Percentiles rank a stretch among this genome's conserved stretches.
phyloP scores from a whole-genome alignment of 306 rosid genomes.

The Purshia tridentata region DNA sequence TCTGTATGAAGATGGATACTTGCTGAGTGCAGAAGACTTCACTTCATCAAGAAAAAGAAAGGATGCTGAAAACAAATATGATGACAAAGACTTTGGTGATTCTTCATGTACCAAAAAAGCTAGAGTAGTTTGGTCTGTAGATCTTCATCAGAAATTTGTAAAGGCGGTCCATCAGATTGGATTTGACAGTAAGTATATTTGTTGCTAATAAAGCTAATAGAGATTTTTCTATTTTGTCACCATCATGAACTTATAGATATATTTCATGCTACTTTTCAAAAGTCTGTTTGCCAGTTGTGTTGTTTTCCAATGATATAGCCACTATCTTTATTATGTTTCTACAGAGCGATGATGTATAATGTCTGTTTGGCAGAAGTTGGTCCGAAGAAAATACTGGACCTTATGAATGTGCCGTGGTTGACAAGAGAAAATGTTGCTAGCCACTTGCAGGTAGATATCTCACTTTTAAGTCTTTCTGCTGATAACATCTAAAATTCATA shows the following conservation, averaged over 20 bases:
- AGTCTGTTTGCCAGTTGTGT: constrained; percentile 7
- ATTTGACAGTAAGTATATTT: constrained; percentile 74
- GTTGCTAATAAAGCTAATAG: constrained; percentile 3
- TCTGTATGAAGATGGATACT: constrained; percentile 68
- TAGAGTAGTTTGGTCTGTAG: constrained; percentile 96
- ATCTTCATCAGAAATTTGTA: constrained; percentile 97
- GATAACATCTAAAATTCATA: background rate
- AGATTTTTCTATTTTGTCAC: constrained; percentile 1
- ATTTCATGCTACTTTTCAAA: constrained; percentile 7
- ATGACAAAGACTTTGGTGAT: constrained; percentile 71
- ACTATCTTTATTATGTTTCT: constrained; percentile 28
- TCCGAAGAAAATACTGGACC: constrained; percentile 89
- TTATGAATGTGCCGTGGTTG: constrained; percentile 93
- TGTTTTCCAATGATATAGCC: constrained; percentile 29
- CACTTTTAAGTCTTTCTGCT: constrained; percentile 13
- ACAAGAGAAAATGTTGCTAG: constrained; percentile 97
- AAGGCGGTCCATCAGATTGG: constrained; percentile 95
- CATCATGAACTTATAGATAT: constrained; percentile 4
- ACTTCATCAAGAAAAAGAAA: constrained; percentile 64
- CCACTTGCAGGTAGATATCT: constrained; percentile 82
- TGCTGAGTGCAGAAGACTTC: constrained; percentile 59
- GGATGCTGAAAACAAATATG: constrained; percentile 60
- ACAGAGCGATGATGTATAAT: constrained; percentile 43
- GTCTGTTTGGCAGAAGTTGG: constrained; percentile 93
- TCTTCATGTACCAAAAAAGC: constrained; percentile 77